Evolutionary conservation across 2,329 filamentous ascomycete species (phyloP), one percentile per base, ranked within the genome.

Genomic region (Trichoderma semiorbis): DNA sequence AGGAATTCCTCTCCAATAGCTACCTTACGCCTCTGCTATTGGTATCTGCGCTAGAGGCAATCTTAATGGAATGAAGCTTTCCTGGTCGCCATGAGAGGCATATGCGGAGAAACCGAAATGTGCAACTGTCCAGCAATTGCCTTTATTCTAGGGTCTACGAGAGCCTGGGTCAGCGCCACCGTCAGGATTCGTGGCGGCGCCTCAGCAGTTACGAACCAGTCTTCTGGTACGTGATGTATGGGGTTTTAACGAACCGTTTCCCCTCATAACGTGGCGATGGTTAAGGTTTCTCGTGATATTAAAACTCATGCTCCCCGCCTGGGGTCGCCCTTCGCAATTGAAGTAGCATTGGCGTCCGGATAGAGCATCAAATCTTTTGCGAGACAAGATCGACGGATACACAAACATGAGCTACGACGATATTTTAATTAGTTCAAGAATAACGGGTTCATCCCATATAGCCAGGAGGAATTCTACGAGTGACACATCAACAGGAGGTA

Each of bases 151-250:
- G 16, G 28, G 39, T 62, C 39, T 32, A 53, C 24, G 18, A 32
- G 21, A 53, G 39, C 53, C 66, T 69, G 10, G 67, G 43, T 62
- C 57, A 32, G 10, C 66, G 66, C 34, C 65, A 58, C 53, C 18
- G 7, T 36, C 12, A n/a, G 60, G 55, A 43, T 53, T 36, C 30
- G 67, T 69, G 67, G 67, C 67, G 67, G 57, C 67, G 57, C 57
- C 67, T 28, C 57, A 14, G 39, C 57, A 36, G 39, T 28, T 30
- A 39, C 30, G 67, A 62, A 62, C 67, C 67, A 53, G 14, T 21
- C 7, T 7, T 28, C 12, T 24, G 67, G 67, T 34, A 53, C 21
- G 21, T 28, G 55, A 61, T 50, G 55, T 34, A 66, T 69, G 50
- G 65, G 55, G 53, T 24, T 61, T 36, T 18, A 57, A 34, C 10